Base-by-base conservation (phyloP, 495 filamentous ascomycete species). In the Talaromyces thailandensis region DNA sequence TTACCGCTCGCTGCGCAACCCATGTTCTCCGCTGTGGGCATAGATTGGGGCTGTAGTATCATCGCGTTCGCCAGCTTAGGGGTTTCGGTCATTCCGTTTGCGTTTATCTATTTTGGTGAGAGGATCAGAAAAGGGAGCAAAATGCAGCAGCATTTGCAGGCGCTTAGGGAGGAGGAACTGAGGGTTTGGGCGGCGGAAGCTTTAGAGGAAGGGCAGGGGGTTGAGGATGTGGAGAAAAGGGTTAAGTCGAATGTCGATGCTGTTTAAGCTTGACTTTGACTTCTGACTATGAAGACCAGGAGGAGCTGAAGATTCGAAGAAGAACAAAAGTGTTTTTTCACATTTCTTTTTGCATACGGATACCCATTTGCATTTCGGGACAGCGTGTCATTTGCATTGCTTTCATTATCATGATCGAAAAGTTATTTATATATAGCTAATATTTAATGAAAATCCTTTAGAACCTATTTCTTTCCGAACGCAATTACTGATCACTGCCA, bases 11-110 rank as follows among this genome's bases (percentile, higher is more conserved):
- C 78, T 9, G 65, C 75, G 1, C 70, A 70, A 60, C 67, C 71
- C 0, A 74, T 80, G 69, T 80, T 78, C 64, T 56, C 68, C 28
- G 68, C 63, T 21, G 68, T 81, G 6, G 78, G 78, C 1, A 71
- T 75, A 8, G 62, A 73, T 16, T 81, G 76, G 78, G 78, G 70
- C 6, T 75, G 71, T 52, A 76, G 67, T 40, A 64, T 79, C 6
- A 68, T 81, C 25, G 78, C 72, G 3, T 80, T 79, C 60, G 43
- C 77, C 21, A 71, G 69, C 25, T 62, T 78, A 12, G 67, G 51
- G 6, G 68, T 79, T 14, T 72, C 71, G 0, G 50, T 72, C 1
- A 69, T 76, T 26, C 74, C 74, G 1, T 75, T 76, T 61, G 67
- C 66, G 2, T 74, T 75, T 28, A 75, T 76, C 50, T 68, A 66